A percentile compares a stretch with the other conserved stretches of the same genome.
Evolutionary conservation across 257 asterid genomes (phyloP).

Genomic region (Lycium barbarum): DNA sequence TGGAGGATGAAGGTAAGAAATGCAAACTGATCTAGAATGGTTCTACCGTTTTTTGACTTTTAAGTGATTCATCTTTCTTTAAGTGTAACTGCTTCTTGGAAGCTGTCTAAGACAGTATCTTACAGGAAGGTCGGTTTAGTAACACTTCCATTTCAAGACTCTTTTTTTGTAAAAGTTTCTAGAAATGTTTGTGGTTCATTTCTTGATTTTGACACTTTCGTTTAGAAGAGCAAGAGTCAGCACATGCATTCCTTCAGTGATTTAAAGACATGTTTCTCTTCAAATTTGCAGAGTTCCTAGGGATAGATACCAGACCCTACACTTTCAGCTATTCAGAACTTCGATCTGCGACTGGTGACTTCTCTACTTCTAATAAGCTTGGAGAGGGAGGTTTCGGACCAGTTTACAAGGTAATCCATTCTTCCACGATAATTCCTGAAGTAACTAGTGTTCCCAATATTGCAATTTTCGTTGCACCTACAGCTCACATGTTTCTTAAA

Average conservation of each 20-base stretch:
- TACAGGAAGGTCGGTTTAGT: constrained; percentile 14
- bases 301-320: constrained; percentile 70
- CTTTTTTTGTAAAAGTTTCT: background rate
- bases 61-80: constrained; percentile 8
- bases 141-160: constrained; percentile 24
- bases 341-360: no score
- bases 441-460: background rate
- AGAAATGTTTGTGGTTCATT: constrained; percentile 1
- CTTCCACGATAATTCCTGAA: background rate
- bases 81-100: background rate
- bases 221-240: constrained; percentile 23
- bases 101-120: background rate
- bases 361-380: no score
- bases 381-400: no score
- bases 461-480: background rate
- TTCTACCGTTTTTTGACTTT: background rate
- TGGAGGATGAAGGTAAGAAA: constrained; percentile 63
- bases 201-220: background rate
- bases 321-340: no score
- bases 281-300: constrained; percentile 63
- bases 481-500: constrained; percentile 14
- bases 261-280: background rate
- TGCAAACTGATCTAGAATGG: background rate
- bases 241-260: background rate
- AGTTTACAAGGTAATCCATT: background rate